phyloP scores from a whole-genome alignment of 2,329 filamentous ascomycete species.

The Harringtonia aguacate region DNA sequence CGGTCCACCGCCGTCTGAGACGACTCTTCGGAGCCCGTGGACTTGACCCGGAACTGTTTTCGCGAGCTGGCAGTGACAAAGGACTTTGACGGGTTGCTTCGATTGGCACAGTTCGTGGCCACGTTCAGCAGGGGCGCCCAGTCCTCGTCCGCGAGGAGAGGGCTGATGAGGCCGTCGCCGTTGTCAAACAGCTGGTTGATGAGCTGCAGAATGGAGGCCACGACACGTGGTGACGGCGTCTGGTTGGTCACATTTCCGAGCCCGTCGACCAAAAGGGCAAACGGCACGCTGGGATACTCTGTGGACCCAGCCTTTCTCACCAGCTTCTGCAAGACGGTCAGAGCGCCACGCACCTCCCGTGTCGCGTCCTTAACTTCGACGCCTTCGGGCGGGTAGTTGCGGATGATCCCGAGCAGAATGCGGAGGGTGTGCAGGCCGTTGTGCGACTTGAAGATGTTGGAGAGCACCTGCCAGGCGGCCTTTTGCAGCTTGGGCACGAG shows the following conservation, averaged over 20 bases:
- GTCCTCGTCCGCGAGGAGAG: slow-evolving; percentile 52
- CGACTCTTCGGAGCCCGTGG: slow-evolving; percentile 12
- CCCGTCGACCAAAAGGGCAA: slow-evolving; percentile 47
- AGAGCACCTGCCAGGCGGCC: slow-evolving; percentile 58
- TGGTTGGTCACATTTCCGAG: slow-evolving; percentile 38
- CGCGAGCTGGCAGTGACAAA: neutral
- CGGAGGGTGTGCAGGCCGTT: slow-evolving; percentile 60
- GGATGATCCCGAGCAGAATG: slow-evolving; percentile 52
- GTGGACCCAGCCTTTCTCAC: slow-evolving; percentile 48
- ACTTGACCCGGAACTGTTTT: neutral
- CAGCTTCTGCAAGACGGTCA: slow-evolving; percentile 53
- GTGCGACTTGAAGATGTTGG: slow-evolving; percentile 62
- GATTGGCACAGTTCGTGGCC: slow-evolving; percentile 41
- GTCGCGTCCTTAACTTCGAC: slow-evolving; percentile 38
- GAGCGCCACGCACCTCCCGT: slow-evolving; percentile 49
- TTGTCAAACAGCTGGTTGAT: slow-evolving; percentile 46
- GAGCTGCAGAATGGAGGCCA: slow-evolving; percentile 36
- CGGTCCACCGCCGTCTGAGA: slow-evolving; percentile 28
- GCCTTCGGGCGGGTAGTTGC: slow-evolving; percentile 33
- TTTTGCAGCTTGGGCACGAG: slow-evolving; percentile 50
- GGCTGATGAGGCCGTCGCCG: slow-evolving; percentile 39
- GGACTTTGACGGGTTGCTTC: slow-evolving; percentile 7
- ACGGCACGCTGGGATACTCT: slow-evolving; percentile 49
- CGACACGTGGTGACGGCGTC: slow-evolving; percentile 33
- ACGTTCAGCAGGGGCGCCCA: slow-evolving; percentile 53